Conservation (phyloP, 2,329 filamentous ascomycete species). For the Xylariaceae sp. region DNA sequence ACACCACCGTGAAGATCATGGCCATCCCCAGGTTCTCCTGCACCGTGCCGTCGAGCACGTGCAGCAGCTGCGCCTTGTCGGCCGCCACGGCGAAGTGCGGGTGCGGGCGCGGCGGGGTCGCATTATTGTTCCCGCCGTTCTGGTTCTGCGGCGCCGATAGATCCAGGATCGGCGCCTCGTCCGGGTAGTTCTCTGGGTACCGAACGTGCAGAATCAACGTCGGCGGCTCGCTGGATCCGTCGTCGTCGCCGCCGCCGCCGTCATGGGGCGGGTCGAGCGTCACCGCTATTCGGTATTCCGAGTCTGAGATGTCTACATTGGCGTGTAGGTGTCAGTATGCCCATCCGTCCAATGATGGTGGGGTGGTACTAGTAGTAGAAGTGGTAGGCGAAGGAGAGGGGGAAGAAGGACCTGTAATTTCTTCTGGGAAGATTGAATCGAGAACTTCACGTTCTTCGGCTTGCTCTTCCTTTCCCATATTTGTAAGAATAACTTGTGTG, state of each 20-base stretch:
- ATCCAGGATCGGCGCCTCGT: conserved; percentile 81
- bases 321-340: background rate
- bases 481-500: conserved; percentile 21
- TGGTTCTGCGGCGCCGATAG: conserved; percentile 73
- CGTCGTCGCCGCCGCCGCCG: conserved; percentile 64
- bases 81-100: conserved; percentile 76
- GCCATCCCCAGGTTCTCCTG: conserved; percentile 96
- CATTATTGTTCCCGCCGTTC: conserved; percentile 55
- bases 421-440: conserved; percentile 96
- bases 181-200: conserved; percentile 90
- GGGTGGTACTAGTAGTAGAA: conserved; percentile 13
- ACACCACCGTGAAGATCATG: conserved; percentile 93
- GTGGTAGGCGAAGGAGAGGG: background rate
- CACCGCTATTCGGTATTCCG: conserved; percentile 84
- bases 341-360: conserved; percentile 5
- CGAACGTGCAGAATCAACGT: conserved; percentile 80
- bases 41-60: conserved; percentile 71
- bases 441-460: conserved; percentile 95
- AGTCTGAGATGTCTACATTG: conserved; percentile 79
- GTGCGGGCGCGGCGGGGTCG: conserved; percentile 58
- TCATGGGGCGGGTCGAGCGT: conserved; percentile 76
- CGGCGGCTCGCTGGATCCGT: conserved; percentile 65
- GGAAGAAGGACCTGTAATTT: conserved; percentile 75
- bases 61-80: conserved; percentile 76
- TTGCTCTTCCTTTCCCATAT: conserved; percentile 82